These are phyloP conservation scores for Penicillium ochrochloron DNA, from an alignment of 495 filamentous ascomycete genomes.

Conservation along the genomic window DNA sequence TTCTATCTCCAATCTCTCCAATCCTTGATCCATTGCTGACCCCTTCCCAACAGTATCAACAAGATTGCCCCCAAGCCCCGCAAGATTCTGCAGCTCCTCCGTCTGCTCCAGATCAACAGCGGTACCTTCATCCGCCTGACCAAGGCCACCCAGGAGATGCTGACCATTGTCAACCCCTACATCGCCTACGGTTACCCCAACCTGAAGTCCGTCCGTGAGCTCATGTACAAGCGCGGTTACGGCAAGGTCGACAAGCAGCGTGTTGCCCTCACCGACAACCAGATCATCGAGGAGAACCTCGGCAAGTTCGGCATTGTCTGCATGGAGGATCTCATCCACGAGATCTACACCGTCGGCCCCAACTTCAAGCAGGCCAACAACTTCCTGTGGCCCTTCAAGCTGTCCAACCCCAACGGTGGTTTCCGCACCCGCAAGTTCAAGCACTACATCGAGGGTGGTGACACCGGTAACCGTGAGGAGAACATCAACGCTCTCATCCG, in stretches of 20 bases:
- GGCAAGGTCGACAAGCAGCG: conserved; percentile 98
- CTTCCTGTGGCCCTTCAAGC: conserved; percentile 99
- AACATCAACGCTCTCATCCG: conserved; percentile 96
- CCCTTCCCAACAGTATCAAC: conserved; percentile 78
- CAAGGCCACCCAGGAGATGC: conserved; percentile 98
- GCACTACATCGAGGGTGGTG: conserved; percentile 99
- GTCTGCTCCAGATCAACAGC: conserved; percentile 99
- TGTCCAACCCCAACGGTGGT: conserved; percentile 94
- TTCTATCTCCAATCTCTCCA: conserved; percentile 16
- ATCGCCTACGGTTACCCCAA: conserved; percentile 99
- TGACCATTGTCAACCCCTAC: conserved; percentile 97
- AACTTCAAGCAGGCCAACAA: conserved; percentile 99
- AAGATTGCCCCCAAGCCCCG: conserved; percentile 99
- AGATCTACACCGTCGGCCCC: conserved; percentile 97
- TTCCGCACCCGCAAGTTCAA: conserved; percentile 97
- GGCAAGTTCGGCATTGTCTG: conserved; percentile 99
- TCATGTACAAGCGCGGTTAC: conserved; percentile 99
- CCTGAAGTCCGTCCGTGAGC: conserved; percentile 97
- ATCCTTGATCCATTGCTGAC: conserved; percentile 20
- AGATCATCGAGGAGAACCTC: conserved; percentile 92
- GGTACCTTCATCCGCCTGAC: conserved; percentile 96
- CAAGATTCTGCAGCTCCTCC: conserved; percentile 99
- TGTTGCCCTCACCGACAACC: conserved; percentile 94
- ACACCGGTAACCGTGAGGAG: conserved; percentile 97
- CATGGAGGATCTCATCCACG: conserved; percentile 99